Evolutionary conservation across 2,329 filamentous ascomycete species (phyloP).

Genomic region (Cercospora berteroae): DNA sequence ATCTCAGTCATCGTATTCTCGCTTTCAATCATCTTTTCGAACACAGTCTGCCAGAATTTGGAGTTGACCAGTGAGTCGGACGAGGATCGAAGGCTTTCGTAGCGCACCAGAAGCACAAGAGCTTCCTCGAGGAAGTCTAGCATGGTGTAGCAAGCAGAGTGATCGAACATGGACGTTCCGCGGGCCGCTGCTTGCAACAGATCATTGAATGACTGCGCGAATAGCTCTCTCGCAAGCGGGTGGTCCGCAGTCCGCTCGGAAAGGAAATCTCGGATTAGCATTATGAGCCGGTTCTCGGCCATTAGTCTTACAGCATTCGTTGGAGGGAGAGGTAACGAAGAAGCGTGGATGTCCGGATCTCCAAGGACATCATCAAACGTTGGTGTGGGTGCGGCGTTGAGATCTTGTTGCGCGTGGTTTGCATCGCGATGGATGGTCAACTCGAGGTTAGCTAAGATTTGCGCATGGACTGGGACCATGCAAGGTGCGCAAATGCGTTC

Average conservation of each 20-base stretch:
- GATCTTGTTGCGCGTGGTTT: conserved; percentile 46
- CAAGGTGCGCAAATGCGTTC: conserved; percentile 68
- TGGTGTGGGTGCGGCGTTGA: conserved; percentile 43
- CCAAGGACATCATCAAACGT: conserved; percentile 67
- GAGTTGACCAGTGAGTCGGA: conserved; percentile 63
- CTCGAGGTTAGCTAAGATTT: conserved; percentile 75
- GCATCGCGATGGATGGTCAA: conserved; percentile 76
- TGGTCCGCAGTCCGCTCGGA: conserved; percentile 58
- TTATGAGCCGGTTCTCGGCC: conserved; percentile 83
- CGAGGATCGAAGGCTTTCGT: conserved; percentile 49
- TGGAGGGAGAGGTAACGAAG: conserved; percentile 60
- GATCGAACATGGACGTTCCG: conserved; percentile 76
- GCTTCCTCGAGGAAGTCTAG: conserved; percentile 88
- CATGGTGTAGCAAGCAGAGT: conserved; percentile 81
- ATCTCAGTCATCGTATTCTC: conserved; percentile 90
- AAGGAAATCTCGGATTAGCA: conserved; percentile 77
- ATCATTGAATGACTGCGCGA: conserved; percentile 71
- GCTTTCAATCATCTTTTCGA: conserved; percentile 73
- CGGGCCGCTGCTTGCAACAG: conserved; percentile 72
- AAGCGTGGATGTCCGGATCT: conserved; percentile 65
- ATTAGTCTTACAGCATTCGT: conserved; percentile 74
- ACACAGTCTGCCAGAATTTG: conserved; percentile 82
- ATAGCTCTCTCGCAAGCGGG: conserved; percentile 62
- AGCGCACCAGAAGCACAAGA: conserved; percentile 64
- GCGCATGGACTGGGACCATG: conserved; percentile 76